Base-by-base conservation (phyloP, 176 grass and related monocot genomes). In the Avena atlantica region DNA sequence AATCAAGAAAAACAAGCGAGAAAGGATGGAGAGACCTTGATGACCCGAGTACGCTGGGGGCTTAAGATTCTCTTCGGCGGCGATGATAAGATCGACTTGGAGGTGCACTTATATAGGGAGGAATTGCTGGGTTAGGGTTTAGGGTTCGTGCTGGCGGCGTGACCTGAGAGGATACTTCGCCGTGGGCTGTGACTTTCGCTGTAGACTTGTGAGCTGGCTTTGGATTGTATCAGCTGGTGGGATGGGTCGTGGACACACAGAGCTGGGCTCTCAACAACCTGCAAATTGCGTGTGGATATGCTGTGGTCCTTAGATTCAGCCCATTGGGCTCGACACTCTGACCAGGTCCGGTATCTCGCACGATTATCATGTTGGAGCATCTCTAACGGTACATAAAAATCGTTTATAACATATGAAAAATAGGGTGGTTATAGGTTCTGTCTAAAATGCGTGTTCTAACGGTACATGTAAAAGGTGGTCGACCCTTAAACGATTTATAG, bases 101-200 rank as follows among this genome's bases (percentile, higher is more conserved):
- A 79, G 44, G 80, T 52, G 67, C 53, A 70, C 0, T 84, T 91
- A 91, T 87, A 91, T 75, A 66, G 58, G 50, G 37, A 21, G 6
- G 14, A 24, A 59, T 59, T 21, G 68, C 56, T 48, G 57, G 74
- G 59, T 74, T 91, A 80, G 85, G 89, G 89, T 91, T 91, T 89
- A 68, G 60, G 71, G 83, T 66, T 78, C 20, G 78, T 25, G 56
- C 12, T 50, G 78, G 67, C 21, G 14, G 76, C 42, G 85, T n/a
- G 48, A 36, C 63, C 63, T 14, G 8, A 1, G 66, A 9, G 1
- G 34, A 19, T 42, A 20, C 36, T 37, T 36, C 9, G 13, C 31
- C 8, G 34, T 42, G 67, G 67, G 34, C 67, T 10, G 24, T 14
- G 31, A 34, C 31, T 34, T 34, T 34, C 31, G 31, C 31, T 34